Conservation (phyloP, 306 rosid species). For the Rubus idaeus region DNA sequence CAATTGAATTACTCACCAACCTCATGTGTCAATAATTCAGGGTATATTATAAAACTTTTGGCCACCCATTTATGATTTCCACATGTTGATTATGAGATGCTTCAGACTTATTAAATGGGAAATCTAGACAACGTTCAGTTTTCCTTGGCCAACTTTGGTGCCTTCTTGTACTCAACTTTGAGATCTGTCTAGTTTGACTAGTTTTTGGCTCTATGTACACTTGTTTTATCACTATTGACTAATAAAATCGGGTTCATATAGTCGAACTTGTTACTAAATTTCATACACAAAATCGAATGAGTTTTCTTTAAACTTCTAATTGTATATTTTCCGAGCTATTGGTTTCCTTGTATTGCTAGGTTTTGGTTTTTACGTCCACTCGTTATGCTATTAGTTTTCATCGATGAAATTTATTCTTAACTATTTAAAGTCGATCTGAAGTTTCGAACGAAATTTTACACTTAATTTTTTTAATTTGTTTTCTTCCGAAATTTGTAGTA, state of each 20-base stretch:
- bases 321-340: too few relatives aligned
- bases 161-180: background rate
- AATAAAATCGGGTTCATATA: too few relatives aligned
- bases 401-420: too few relatives aligned
- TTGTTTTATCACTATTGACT: too few relatives aligned
- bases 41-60: background rate
- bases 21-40: background rate
- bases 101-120: background rate
- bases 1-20: background rate
- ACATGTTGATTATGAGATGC: background rate
- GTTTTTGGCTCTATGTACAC: too few relatives aligned
- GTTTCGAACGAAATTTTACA: background rate
- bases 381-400: too few relatives aligned
- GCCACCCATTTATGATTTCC: constrained; percentile 5
- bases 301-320: too few relatives aligned
- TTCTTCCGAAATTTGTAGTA: background rate
- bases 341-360: too few relatives aligned
- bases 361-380: too few relatives aligned
- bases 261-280: too few relatives aligned
- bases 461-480: too few relatives aligned
- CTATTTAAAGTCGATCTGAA: background rate
- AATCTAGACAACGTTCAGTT: background rate
- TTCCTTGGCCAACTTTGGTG: background rate
- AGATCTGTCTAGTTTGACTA: background rate
- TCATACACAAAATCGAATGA: too few relatives aligned